Evolutionary conservation across 768 basidiomycete species (phyloP), one percentile per base, ranked within the genome.

Genomic region (Leccinum truebloodii): DNA sequence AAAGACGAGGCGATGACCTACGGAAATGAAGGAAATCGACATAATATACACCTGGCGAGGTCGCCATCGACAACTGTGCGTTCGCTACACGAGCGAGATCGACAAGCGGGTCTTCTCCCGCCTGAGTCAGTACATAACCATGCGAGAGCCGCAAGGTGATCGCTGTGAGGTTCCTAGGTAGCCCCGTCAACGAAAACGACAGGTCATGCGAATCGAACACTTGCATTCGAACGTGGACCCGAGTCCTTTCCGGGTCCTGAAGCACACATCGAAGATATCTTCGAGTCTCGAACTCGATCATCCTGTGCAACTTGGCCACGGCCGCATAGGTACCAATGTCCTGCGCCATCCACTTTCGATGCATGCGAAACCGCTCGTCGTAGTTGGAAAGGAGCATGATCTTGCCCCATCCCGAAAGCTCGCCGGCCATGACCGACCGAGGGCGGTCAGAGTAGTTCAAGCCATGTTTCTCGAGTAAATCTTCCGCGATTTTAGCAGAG

Each of bases 401-500:
- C n/a, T 67, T 65, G 6, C 58, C 64, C 66, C 67, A 67, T 5
- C 66, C 67, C 4, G 62, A 61, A 1, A 68, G 58, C 39, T 68
- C 66, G 0, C 66, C 67, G 12, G 48, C 20, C 66, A 67, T 67
- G 3, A 65, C 49, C 1, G 66, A 68, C n/a, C 58, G 63, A 20
- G 67, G 68, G 8, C 64, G 66, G 37, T 69, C 68, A 13, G 81
- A 78, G 63, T 80, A 84, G 16, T 76, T 79, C 30, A 63, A 60
- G 18, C 78, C 71, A 30, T 78, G 74, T 58, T 77, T 82, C 61
- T 83, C 80, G 3, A 84, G 73, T 6, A 83, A 69, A 26, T 83
- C 82, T 18, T 68, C 64, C 6, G 78, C 74, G 6, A 76, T 77
- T 44, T 72, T 66, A 4, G 76, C 73, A 13, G 81, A 77, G 54